A percentile compares a stretch with the other conserved stretches of the same genome.
These are phyloP conservation scores for Calonectria multiphialidica DNA, from an alignment of 2,329 filamentous ascomycete species.

Conservation along the genomic window DNA sequence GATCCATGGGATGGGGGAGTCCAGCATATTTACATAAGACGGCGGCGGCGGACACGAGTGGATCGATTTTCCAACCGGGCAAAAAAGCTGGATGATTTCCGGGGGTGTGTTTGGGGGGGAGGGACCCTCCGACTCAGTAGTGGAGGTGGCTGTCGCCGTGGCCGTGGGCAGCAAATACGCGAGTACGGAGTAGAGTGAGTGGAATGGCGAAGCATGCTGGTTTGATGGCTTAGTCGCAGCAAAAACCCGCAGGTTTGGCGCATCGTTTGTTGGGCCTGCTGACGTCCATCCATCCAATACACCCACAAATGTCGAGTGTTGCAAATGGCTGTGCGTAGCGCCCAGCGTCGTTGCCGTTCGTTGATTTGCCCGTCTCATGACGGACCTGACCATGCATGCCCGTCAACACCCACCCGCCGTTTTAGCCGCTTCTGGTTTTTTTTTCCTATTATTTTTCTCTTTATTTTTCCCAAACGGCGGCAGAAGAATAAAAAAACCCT, in stretches of 20 bases:
- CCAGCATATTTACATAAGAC: constrained; percentile 28
- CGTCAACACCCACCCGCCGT: neutral
- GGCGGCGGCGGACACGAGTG: constrained; percentile 19
- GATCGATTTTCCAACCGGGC: constrained; percentile 19
- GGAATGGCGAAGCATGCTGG: constrained; percentile 21
- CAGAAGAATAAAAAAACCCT: neutral
- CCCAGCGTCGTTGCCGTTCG: constrained; percentile 4
- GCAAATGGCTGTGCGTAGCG: constrained; percentile 22
- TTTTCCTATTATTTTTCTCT: neutral
- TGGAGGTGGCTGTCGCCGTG: constrained; percentile 16
- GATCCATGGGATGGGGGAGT: constrained; percentile 21
- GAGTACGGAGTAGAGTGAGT: constrained; percentile 32
- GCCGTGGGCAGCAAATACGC: constrained; percentile 32
- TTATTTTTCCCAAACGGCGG: neutral
- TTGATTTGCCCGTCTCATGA: constrained; percentile 15
- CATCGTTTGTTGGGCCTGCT: constrained; percentile 17
- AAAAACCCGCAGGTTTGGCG: constrained; percentile 1
- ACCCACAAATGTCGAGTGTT: constrained; percentile 1
- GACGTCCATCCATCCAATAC: constrained; percentile 13
- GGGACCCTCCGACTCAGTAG: constrained; percentile 11
- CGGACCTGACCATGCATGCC: neutral
- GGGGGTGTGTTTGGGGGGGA: neutral
- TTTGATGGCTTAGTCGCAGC: neutral
- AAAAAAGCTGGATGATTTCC: constrained; percentile 7
- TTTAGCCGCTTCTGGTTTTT: neutral